Percentiles rank a stretch among this genome's conserved stretches.
phyloP scores from a whole-genome alignment of 2,329 filamentous ascomycete genomes.

The Gliomastix tumulicola region DNA sequence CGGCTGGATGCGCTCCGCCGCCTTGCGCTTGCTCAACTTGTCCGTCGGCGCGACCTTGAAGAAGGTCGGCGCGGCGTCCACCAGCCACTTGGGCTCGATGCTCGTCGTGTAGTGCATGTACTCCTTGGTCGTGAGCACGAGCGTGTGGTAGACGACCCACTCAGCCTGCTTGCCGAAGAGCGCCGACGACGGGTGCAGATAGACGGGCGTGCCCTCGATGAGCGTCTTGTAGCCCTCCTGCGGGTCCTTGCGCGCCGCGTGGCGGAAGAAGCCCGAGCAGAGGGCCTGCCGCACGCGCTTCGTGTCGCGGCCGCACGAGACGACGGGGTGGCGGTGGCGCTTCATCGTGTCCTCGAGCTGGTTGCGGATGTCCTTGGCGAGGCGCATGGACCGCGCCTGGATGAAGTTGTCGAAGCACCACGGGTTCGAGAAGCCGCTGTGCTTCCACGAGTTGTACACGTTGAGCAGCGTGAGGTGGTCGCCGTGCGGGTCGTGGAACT shows the following conservation, averaged over 20 bases:
- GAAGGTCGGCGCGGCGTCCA: constrained; percentile 96
- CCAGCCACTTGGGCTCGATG: constrained; percentile 91
- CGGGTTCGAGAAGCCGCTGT: constrained; percentile 69
- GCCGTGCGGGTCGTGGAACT: constrained; percentile 91
- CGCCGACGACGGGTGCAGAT: constrained; percentile 85
- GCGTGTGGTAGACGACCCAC: constrained; percentile 88
- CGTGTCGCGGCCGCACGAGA: constrained; percentile 83
- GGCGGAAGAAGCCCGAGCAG: constrained; percentile 92
- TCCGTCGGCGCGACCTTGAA: constrained; percentile 95
- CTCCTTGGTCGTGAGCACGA: constrained; percentile 92
- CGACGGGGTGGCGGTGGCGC: constrained; percentile 74
- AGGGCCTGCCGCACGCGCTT: constrained; percentile 81
- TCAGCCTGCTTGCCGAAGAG: constrained; percentile 94
- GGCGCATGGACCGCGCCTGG: constrained; percentile 80
- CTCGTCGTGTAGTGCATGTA: constrained; percentile 94
- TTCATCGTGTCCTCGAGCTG: constrained; percentile 93
- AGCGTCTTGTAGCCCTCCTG: constrained; percentile 97
- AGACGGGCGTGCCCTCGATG: constrained; percentile 90
- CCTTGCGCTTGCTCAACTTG: constrained; percentile 80
- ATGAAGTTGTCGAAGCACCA: constrained; percentile 99
- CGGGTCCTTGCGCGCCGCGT: constrained; percentile 88
- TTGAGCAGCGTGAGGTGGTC: constrained; percentile 94
- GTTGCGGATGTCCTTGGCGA: constrained; percentile 85
- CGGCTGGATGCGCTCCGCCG: constrained; percentile 90
- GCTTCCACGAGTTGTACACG: constrained; percentile 96